Conservation (phyloP, 306 rosid species). For the Quercus robur region DNA sequence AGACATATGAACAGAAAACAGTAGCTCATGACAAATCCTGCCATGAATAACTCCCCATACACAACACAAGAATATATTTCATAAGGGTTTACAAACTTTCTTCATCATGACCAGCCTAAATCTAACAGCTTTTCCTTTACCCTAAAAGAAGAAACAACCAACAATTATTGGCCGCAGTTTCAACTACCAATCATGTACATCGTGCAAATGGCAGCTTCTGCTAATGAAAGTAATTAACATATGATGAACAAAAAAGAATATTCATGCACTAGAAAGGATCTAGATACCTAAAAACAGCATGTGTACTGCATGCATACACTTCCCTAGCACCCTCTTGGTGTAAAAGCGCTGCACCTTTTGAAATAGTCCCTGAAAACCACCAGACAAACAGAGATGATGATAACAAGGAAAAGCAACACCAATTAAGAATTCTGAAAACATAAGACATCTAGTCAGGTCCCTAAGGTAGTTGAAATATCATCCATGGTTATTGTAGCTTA, state of each 20-base stretch:
- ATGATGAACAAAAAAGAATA: neutral
- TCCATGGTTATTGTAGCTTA: neutral
- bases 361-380: slow-evolving; percentile 61
- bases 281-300: slow-evolving; percentile 90
- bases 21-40: no score
- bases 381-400: slow-evolving; percentile 7
- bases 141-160: neutral
- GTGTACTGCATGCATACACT: slow-evolving; percentile 93
- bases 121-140: neutral
- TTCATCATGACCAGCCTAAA: no score
- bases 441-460: neutral
- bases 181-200: neutral
- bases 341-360: slow-evolving; percentile 88
- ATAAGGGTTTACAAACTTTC: no score
- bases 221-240: neutral
- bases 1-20: no score
- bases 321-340: slow-evolving; percentile 98
- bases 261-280: slow-evolving; percentile 3
- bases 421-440: slow-evolving; percentile 1
- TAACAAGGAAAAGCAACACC: neutral
- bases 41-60: no score
- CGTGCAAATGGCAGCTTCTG: neutral
- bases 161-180: neutral
- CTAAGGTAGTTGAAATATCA: neutral
- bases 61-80: no score